Evolutionary conservation across 768 basidiomycete genomes (phyloP).

Genomic region (Tulasnella sp.): DNA sequence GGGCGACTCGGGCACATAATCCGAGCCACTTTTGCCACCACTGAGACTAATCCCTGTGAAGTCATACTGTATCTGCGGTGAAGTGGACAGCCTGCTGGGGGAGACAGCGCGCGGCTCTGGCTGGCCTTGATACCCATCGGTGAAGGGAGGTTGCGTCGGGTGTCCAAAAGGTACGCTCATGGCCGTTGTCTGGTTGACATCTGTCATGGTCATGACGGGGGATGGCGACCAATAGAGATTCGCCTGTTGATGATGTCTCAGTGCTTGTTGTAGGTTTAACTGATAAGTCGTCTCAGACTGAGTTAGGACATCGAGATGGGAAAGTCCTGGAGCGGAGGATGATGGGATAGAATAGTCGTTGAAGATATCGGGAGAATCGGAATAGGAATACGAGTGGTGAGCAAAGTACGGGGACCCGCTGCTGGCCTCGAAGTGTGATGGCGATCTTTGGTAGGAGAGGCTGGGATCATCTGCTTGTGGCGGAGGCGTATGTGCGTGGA

Average conservation of each 20-base stretch:
- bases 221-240: background rate
- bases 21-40: background rate
- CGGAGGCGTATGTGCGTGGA: no score
- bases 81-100: background rate
- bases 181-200: background rate
- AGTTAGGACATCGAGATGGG: background rate
- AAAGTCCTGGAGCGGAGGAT: slow-evolving; percentile 5
- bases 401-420: background rate
- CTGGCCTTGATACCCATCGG: background rate
- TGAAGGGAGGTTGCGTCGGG: background rate
- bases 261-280: background rate
- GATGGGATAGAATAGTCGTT: background rate
- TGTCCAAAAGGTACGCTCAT: background rate
- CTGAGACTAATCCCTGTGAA: no score
- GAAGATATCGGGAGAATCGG: background rate
- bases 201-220: background rate
- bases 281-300: background rate
- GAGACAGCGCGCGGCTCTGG: background rate
- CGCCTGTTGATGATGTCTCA: background rate
- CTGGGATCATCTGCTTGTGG: no score
- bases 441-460: no score
- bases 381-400: slow-evolving; percentile 10
- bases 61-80: no score
- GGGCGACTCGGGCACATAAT: background rate
- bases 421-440: background rate